phyloP scores from a whole-genome alignment of 2,329 filamentous ascomycete genomes.

The Diaporthe nobilis region DNA sequence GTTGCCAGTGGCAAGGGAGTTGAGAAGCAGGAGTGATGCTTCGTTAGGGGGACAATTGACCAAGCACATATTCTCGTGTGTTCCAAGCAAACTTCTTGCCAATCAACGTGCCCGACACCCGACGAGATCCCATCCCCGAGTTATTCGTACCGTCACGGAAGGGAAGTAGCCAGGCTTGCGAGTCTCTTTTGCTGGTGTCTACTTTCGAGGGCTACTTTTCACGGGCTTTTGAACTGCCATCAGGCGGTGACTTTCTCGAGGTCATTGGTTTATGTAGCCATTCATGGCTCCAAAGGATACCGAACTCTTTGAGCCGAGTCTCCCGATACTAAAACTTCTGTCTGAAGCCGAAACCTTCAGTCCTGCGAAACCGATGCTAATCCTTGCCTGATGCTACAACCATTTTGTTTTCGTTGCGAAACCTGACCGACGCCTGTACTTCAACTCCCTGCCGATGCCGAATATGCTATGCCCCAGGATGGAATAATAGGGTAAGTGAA shows the following conservation, averaged over 20 bases:
- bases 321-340: background rate
- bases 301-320: background rate
- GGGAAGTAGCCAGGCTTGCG: background rate
- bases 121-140: background rate
- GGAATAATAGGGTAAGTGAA: slow-evolving; percentile 21
- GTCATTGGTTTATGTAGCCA: slow-evolving; percentile 20
- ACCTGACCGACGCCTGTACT: slow-evolving; percentile 12
- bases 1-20: slow-evolving; percentile 67
- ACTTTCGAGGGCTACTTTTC: background rate
- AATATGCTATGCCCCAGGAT: slow-evolving; percentile 26
- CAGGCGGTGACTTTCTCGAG: background rate
- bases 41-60: background rate
- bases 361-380: background rate
- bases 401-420: background rate
- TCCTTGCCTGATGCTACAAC: background rate
- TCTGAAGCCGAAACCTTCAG: slow-evolving; percentile 5
- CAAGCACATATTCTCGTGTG: background rate
- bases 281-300: slow-evolving; percentile 9
- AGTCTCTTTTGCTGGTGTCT: background rate
- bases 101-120: background rate
- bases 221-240: background rate
- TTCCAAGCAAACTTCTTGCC: background rate
- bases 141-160: background rate
- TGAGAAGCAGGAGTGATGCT: slow-evolving; percentile 4
- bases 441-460: slow-evolving; percentile 36